A percentile compares a stretch with the other conserved stretches of the same genome.
Conservation (phyloP, 164 flowering plant genomes). For the Vitis labrusca region DNA sequence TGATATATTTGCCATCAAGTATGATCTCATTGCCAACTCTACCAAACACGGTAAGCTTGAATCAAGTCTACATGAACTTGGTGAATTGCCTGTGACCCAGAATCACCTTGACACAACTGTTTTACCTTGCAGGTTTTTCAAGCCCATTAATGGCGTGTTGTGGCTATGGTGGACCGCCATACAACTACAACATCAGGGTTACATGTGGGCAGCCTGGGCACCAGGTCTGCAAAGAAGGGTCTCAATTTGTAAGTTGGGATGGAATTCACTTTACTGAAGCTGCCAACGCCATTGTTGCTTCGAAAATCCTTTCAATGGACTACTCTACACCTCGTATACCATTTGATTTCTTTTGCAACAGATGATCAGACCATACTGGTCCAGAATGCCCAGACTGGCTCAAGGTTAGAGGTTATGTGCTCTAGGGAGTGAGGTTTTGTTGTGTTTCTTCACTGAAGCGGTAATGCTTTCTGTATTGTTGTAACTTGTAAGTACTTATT, state of each 20-base stretch:
- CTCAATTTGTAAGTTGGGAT: slow-evolving; percentile 53
- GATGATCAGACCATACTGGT: neutral
- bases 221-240: slow-evolving; percentile 40
- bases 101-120: too few species aligned
- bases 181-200: slow-evolving; percentile 42
- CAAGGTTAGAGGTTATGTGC: too few species aligned
- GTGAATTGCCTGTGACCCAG: too few species aligned
- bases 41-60: slow-evolving; percentile 49
- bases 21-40: slow-evolving; percentile 59
- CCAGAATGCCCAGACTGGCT: too few species aligned
- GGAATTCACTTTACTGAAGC: slow-evolving; percentile 72
- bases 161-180: slow-evolving; percentile 67
- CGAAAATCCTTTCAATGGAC: slow-evolving; percentile 43
- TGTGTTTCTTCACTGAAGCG: too few species aligned
- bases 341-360: slow-evolving; percentile 51
- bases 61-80: neutral
- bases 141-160: slow-evolving; percentile 70
- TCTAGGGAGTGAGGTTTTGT: too few species aligned
- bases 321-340: slow-evolving; percentile 43
- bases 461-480: too few species aligned
- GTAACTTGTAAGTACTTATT: too few species aligned
- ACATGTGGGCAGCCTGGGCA: slow-evolving; percentile 54
- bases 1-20: slow-evolving; percentile 58
- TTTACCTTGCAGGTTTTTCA: slow-evolving; percentile 37
- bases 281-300: slow-evolving; percentile 51